Evolutionary conservation across 2,329 filamentous ascomycete species (phyloP), one percentile per base, ranked within the genome.

Genomic region (Lojkania enalia): DNA sequence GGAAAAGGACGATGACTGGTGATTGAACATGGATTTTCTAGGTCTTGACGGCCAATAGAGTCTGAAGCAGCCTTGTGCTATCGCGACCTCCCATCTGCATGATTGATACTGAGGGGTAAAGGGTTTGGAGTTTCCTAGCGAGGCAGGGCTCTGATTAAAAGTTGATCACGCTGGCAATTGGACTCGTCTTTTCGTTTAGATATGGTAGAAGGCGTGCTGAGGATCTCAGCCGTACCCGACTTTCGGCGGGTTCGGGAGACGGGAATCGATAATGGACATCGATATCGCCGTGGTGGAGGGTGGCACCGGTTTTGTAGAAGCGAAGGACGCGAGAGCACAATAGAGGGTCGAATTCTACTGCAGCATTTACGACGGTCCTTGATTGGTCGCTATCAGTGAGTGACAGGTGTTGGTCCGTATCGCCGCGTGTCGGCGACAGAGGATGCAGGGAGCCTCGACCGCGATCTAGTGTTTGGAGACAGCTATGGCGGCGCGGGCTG

Each of bases 1-100:
- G n/a, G n/a, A n/a, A n/a, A n/a, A 69, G 5, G 65, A 71, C 20
- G 71, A 74, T 42, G 69, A 71, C 35, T 71, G 67, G 66, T 70
- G 46, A 54, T 35, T 35, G 33, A 35, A n/a, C n/a, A n/a, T n/a
- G n/a, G n/a, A n/a, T n/a, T n/a, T n/a, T n/a, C n/a, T n/a, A n/a
- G n/a, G n/a, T n/a, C 13, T 32, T 23, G 23, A 21, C 14, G 20
- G 35, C 35, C 47, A 44, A 39, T 39, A 23, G 39, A 16, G 30
- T 27, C 13, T 13, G 20, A 25, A 21, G n/a, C 18, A 35, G 27
- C 12, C 19, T 27, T 18, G 7, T 37, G 33, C 25, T 18, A 29
- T 33, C 42, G 9, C n/a, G 37, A 35, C 25, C 23, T 39, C 40
- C 29, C 37, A 35, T 42, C 23, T 47, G 33, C 46, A 44, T 39